These are phyloP conservation scores for Verticillium zaregamsianum DNA, from an alignment of 2,329 filamentous ascomycete species.

Conservation along the genomic window DNA sequence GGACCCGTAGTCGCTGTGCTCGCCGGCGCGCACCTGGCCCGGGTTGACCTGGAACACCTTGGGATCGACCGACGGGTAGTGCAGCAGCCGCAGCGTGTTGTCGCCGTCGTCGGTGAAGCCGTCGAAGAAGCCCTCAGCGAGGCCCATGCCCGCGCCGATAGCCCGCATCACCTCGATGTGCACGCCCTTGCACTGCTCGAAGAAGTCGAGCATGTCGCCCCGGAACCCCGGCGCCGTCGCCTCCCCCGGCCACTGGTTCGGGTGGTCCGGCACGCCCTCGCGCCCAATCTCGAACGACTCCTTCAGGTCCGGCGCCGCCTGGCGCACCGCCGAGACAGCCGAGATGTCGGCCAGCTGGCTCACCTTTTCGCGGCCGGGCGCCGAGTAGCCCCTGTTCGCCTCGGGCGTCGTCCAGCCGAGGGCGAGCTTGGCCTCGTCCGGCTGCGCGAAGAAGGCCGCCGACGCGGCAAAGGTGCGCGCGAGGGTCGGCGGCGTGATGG, in stretches of 20 bases:
- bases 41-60: conserved; percentile 63
- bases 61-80: conserved; percentile 68
- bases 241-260: conserved; percentile 72
- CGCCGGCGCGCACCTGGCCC: conserved; percentile 70
- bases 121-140: conserved; percentile 73
- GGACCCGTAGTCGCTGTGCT: conserved; percentile 66
- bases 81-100: conserved; percentile 69
- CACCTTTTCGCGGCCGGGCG: conserved; percentile 68
- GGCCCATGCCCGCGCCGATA: conserved; percentile 75
- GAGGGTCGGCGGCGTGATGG: conserved; percentile 58
- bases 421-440: conserved; percentile 57
- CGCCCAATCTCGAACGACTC: conserved; percentile 63
- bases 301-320: conserved; percentile 59
- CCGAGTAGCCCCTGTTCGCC: conserved; percentile 70
- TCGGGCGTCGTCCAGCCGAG: conserved; percentile 69
- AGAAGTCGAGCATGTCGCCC: conserved; percentile 70
- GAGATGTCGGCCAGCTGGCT: conserved; percentile 47
- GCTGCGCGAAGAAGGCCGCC: conserved; percentile 65
- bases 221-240: conserved; percentile 56
- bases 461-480: conserved; percentile 62
- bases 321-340: conserved; percentile 56
- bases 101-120: conserved; percentile 64
- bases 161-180: conserved; percentile 79
- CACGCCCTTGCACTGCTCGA: conserved; percentile 66
- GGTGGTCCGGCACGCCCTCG: conserved; percentile 52